Evolutionary conservation across 148 eudicot genomes (phyloP), one percentile per base, ranked within the genome.

Genomic region (Amaranthus hypochondriacus): DNA sequence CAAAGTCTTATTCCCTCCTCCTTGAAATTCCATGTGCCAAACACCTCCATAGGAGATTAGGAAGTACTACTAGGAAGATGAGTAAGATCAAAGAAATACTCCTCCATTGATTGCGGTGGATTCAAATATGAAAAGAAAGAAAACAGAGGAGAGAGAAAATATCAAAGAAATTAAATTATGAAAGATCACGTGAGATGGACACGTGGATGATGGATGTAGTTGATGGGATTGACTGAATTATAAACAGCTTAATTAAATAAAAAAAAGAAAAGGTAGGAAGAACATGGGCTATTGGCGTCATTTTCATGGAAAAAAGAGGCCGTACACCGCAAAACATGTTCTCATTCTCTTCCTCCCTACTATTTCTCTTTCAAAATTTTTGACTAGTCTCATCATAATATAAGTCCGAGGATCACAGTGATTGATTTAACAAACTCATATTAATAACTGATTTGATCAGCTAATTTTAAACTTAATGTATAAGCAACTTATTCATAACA

Each of bases 301-400:
- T 53, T 39, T 39, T 74, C 63, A 44, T 56, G 48, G 64, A 18
- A 68, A 60, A 48, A 12, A 15, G 21, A 52, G 78, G 43, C 78
- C 73, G 78, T 75, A 60, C 73, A 75, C 48, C 78, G 78, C 66
- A 59, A 68, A 75, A 75, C 78, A 57, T 61, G 65, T 56, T 42
- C 61, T 54, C 49, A 56, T 56, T 42, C 61, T 54, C 49, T 42
- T 58, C 2, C 60, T 28, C 11, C 10, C 3, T 0, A 13, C 61
- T 57, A 46, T 9, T 9, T 50, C 56, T 50, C 12, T 55, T 14
- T 56, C 73, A 46, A 13, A 70, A 58, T 47, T 62, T 46, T 5
- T 43, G 1, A 28, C 60, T 28, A 28, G 39, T 28, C 39, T 28
- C 39, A 28, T 28, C 39, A 28, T 28, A 28, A 28, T 28, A 28